Percentiles rank a stretch among this genome's conserved stretches.
These are phyloP conservation scores for Phytophthora cactorum DNA, from an alignment of 352 stramenopile species.

Conservation along the genomic window DNA sequence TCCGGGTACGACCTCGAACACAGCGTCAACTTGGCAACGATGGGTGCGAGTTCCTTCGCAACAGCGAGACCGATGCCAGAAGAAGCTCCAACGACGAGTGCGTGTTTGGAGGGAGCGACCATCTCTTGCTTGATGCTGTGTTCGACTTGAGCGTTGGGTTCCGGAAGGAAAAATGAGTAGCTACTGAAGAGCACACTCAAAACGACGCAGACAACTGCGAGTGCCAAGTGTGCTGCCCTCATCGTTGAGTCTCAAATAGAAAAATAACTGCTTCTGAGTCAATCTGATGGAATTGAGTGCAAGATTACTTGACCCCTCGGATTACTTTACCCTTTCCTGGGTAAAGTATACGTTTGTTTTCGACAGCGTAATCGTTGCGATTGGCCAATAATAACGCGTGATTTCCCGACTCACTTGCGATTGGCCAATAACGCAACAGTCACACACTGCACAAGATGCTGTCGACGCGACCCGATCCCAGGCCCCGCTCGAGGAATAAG, in stretches of 20 bases:
- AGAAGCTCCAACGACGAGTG: slow-evolving; percentile 32
- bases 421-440: neutral
- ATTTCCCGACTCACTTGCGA: neutral
- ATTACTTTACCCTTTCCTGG: neutral
- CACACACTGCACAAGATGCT: neutral
- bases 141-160: slow-evolving; percentile 18
- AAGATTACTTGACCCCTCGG: slow-evolving; percentile 13
- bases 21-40: slow-evolving; percentile 30
- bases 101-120: slow-evolving; percentile 26
- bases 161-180: slow-evolving; percentile 6
- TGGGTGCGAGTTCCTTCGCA: slow-evolving; percentile 23
- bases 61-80: slow-evolving; percentile 27
- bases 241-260: slow-evolving; percentile 5
- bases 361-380: neutral
- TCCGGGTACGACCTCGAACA: slow-evolving; percentile 22
- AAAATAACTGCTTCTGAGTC: slow-evolving; percentile 18
- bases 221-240: slow-evolving; percentile 3
- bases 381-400: neutral
- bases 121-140: slow-evolving; percentile 25
- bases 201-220: slow-evolving; percentile 9
- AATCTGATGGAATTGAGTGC: neutral
- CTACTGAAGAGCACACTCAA: slow-evolving; percentile 8
- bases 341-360: neutral
- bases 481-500: slow-evolving; percentile 10
- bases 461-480: slow-evolving; percentile 1